A percentile compares a stretch with the other conserved stretches of the same genome.
These are phyloP conservation scores for Calonectria naviculata DNA, from an alignment of 2,329 filamentous ascomycete genomes.

Conservation along the genomic window DNA sequence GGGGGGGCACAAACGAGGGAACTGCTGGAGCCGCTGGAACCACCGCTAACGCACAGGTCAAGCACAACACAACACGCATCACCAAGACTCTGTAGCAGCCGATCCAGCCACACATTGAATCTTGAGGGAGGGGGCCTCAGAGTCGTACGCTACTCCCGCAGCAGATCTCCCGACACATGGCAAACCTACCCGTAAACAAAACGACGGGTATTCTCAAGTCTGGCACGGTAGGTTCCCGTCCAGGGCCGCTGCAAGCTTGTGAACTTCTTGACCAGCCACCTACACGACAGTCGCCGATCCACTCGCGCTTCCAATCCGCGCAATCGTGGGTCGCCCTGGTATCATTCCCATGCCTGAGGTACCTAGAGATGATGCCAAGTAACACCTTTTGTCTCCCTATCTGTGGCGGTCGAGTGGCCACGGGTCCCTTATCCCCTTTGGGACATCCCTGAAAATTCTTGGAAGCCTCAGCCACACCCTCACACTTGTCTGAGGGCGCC, in stretches of 20 bases:
- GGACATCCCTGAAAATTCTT: constrained; percentile 23
- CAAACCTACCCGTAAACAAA: not conserved
- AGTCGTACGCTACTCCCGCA: not conserved
- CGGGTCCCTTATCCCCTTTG: constrained; percentile 33
- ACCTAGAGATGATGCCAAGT: constrained; percentile 15
- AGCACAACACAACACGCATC: constrained; percentile 5
- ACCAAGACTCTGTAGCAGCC: constrained; percentile 1
- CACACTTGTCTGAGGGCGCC: not conserved
- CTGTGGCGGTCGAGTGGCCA: constrained; percentile 21
- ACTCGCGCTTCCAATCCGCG: constrained; percentile 23
- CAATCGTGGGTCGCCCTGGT: constrained; percentile 30
- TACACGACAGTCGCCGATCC: not conserved
- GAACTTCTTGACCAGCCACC: constrained; percentile 8
- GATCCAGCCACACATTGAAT: not conserved
- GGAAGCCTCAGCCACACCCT: constrained; percentile 14
- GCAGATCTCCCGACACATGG: constrained; percentile 5
- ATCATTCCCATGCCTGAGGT: constrained; percentile 16
- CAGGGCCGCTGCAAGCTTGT: not conserved
- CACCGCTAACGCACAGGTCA: constrained; percentile 7
- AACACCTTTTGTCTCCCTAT: constrained; percentile 26
- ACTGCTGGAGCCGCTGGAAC: constrained; percentile 8
- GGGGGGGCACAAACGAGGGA: constrained; percentile 5
- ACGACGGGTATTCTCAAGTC: not conserved
- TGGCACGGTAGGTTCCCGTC: not conserved
- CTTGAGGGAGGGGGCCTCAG: not conserved